Percentiles rank a stretch among this genome's conserved stretches.
phyloP scores from a whole-genome alignment of 192 early-diverging fungal species.

The Coemansia sp. region DNA sequence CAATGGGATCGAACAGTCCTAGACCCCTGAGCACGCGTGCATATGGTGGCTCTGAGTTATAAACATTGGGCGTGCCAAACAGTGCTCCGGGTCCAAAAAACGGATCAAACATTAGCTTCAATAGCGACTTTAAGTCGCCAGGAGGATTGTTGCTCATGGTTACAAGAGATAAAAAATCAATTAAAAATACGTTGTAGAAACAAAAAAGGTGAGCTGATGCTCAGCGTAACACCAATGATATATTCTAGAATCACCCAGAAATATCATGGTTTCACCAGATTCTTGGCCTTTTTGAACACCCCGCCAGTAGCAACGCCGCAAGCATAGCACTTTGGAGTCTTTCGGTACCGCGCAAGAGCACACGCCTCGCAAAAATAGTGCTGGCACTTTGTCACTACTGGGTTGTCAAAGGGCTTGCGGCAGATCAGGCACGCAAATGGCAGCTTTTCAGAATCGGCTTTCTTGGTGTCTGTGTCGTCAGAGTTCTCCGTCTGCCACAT shows the following conservation, averaged over 20 bases:
- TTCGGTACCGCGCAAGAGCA: slow-evolving; percentile 78
- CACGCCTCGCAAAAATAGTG: slow-evolving; percentile 98
- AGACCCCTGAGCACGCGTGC: slow-evolving; percentile 33
- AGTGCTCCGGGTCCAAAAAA: not conserved
- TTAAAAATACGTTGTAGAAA: not conserved
- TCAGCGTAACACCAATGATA: not conserved
- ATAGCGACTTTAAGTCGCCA: not conserved
- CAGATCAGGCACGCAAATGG: slow-evolving; percentile 98
- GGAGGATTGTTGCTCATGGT: not conserved
- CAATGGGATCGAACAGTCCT: slow-evolving; percentile 38
- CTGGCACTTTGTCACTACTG: slow-evolving; percentile 86
- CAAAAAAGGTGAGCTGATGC: not conserved
- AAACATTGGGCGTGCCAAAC: not conserved
- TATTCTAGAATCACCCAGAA: not conserved
- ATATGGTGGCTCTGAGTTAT: slow-evolving; percentile 31
- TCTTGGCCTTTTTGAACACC: slow-evolving; percentile 76
- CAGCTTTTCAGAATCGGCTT: slow-evolving; percentile 66
- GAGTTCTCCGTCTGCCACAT: slow-evolving; percentile 49
- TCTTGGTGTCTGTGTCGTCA: slow-evolving; percentile 22
- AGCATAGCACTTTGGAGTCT: slow-evolving; percentile 86
- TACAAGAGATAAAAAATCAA: not conserved
- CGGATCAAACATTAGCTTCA: slow-evolving; percentile 4
- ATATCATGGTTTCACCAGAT: slow-evolving; percentile 1
- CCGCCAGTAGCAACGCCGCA: slow-evolving; percentile 84
- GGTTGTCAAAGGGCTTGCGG: slow-evolving; percentile 79